These are phyloP conservation scores for Neodidymelliopsis sp. DNA, from an alignment of 2,329 filamentous ascomycete species.

Conservation along the genomic window DNA sequence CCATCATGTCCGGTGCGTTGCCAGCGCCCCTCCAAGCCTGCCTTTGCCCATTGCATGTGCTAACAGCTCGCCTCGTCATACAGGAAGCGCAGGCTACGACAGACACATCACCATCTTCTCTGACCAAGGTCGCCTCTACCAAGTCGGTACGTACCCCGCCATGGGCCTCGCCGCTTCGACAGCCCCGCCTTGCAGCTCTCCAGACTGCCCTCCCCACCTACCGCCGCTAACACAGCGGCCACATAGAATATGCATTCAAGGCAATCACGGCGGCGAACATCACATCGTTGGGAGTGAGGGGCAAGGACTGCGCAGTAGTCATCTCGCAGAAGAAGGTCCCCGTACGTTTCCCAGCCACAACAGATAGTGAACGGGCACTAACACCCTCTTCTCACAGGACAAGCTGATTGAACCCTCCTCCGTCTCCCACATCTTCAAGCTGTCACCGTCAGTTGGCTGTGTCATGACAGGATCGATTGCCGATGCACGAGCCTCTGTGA, in stretches of 20 bases:
- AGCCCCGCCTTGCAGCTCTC: conserved; percentile 1
- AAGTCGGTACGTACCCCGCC: conserved; percentile 81
- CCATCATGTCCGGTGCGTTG: conserved; percentile 53
- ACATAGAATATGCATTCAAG: conserved; percentile 98
- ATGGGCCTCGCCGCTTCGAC: background rate
- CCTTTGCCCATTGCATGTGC: conserved; percentile 28
- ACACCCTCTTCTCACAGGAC: conserved; percentile 69
- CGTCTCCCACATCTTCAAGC: conserved; percentile 95
- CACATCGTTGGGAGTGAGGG: conserved; percentile 93
- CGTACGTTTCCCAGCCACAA: conserved; percentile 63
- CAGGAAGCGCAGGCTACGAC: conserved; percentile 75
- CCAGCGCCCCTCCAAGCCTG: conserved; percentile 20
- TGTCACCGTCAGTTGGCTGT: conserved; percentile 94
- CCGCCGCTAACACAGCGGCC: conserved; percentile 25
- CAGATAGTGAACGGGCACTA: conserved; percentile 14
- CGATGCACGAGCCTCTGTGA: conserved; percentile 91
- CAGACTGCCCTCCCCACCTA: conserved; percentile 8
- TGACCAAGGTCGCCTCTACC: conserved; percentile 96
- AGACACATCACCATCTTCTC: conserved; percentile 99
- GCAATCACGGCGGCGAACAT: conserved; percentile 99
- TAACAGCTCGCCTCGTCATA: conserved; percentile 37
- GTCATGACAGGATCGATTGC: conserved; percentile 99
- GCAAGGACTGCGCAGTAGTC: conserved; percentile 96
- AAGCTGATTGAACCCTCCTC: conserved; percentile 98
- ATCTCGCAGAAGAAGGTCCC: conserved; percentile 99